Conservation (phyloP, 495 filamentous ascomycete genomes). For the Hamigera avellanea region DNA sequence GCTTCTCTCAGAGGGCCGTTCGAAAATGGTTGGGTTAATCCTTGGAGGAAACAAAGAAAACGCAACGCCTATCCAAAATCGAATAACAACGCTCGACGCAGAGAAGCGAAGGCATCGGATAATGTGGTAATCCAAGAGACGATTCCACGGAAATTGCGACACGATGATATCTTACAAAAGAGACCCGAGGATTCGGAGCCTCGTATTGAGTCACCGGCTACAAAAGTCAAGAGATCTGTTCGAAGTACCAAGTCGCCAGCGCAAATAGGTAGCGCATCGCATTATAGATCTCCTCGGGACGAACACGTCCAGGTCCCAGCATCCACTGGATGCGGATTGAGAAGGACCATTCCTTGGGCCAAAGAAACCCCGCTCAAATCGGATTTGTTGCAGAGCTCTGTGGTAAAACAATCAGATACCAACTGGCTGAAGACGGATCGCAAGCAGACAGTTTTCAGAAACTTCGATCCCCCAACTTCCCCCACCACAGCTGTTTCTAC, state of each 20-base stretch:
- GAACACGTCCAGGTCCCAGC: neutral
- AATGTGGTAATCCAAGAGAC: conserved; percentile 14
- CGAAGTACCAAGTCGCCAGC: neutral
- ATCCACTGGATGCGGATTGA: neutral
- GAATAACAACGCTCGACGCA: neutral
- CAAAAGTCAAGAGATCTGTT: too few species aligned
- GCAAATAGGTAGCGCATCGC: neutral
- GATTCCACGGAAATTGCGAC: conserved; percentile 5
- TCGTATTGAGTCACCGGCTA: too few species aligned
- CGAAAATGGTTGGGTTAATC: conserved; percentile 51
- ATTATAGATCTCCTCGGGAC: neutral
- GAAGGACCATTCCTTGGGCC: neutral
- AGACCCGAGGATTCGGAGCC: too few species aligned
- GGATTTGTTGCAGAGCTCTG: neutral
- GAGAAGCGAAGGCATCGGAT: neutral
- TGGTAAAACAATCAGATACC: neutral
- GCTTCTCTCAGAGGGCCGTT: conserved; percentile 54
- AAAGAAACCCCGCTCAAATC: neutral
- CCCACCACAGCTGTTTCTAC: conserved; percentile 19
- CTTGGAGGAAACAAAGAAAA: conserved; percentile 39
- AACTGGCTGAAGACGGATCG: conserved; percentile 31
- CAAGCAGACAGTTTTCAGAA: conserved; percentile 17
- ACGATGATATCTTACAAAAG: too few species aligned
- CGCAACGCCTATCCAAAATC: neutral
- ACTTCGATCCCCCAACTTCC: conserved; percentile 30